Base-by-base conservation (phyloP, 2,329 filamentous ascomycete species). In the Cercospora janseana region DNA sequence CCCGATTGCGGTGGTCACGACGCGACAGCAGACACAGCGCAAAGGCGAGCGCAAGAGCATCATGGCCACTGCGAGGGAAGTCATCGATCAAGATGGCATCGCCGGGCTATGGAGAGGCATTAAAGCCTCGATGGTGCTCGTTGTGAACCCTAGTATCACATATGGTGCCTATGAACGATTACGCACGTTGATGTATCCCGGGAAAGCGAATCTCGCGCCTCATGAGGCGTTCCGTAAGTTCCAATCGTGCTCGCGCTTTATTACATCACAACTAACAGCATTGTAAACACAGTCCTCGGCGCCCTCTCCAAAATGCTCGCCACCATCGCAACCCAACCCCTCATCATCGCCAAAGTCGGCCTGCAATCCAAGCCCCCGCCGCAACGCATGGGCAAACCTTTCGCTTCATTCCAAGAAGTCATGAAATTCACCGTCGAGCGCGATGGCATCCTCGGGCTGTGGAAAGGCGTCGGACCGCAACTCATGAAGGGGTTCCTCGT, bases 271-370 rank as follows among this genome's bases (percentile, higher is more conserved):
- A 29, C 23, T 24, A 12, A 9, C 8, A 24, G 16, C 10, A 12
- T 3, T 46, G 42, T 18, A n/a, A 24, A 93, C 32, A 6, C 7
- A 69, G 90, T 94, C 21, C 82, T 98, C 43, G 93, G 93, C 54
- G 90, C 93, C 35, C 80, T 94, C 72, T 97, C 92, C 43, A 98
- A 98, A 72, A 81, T 88, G 4, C 72, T 97, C 52, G 93, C 93
- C 45, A 98, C 93, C 0, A 84, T 98, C 58, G 83, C 79, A 46
- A 98, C 93, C 6, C 93, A 98, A 68, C 93, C 93, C 10, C 78
- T 98, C 48, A 98, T 98, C 63, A 92, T 98, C 54, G 93, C 93
- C 56, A 98, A 98, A 74, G 93, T 98, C 54, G 91, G 93, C 44
- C 76, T 98, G 52, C 93, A 98, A 70, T 96, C 91, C 21, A 90